Conservation (phyloP, 176 grass and related monocot species). For the Poa pratensis region DNA sequence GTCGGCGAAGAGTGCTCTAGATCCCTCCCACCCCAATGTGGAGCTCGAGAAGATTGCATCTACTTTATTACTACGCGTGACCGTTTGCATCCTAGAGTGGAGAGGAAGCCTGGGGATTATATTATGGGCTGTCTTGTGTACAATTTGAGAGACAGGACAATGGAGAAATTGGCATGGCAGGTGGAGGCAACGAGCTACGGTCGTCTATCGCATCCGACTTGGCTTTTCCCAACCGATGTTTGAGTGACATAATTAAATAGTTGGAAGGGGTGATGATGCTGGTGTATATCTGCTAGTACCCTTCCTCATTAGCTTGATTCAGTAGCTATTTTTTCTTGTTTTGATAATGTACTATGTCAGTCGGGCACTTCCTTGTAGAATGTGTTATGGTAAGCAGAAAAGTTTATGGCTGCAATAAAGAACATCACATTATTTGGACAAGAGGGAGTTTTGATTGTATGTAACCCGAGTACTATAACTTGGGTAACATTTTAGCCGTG, state of each 20-base stretch:
- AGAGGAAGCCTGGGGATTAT: background rate
- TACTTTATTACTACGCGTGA: background rate
- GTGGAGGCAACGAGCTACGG: background rate
- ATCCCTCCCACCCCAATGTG: background rate
- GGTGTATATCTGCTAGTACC: no score
- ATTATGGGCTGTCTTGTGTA: background rate
- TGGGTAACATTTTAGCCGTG: background rate
- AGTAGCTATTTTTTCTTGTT: no score
- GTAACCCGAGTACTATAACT: background rate
- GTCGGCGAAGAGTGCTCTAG: background rate
- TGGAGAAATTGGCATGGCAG: background rate
- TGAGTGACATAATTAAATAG: background rate
- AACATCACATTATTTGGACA: no score
- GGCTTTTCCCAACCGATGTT: background rate
- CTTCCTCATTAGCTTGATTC: no score
- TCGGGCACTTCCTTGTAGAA: no score
- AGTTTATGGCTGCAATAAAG: no score
- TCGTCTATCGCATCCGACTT: background rate
- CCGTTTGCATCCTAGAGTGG: no score
- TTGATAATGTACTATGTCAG: no score
- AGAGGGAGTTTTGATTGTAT: no score
- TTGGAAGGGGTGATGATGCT: background rate
- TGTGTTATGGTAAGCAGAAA: no score
- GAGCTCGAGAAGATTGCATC: background rate
- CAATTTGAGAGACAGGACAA: background rate